Evolutionary conservation across 371 early-diverging fungal genomes (phyloP).

Genomic region (Umbelopsis sp.): DNA sequence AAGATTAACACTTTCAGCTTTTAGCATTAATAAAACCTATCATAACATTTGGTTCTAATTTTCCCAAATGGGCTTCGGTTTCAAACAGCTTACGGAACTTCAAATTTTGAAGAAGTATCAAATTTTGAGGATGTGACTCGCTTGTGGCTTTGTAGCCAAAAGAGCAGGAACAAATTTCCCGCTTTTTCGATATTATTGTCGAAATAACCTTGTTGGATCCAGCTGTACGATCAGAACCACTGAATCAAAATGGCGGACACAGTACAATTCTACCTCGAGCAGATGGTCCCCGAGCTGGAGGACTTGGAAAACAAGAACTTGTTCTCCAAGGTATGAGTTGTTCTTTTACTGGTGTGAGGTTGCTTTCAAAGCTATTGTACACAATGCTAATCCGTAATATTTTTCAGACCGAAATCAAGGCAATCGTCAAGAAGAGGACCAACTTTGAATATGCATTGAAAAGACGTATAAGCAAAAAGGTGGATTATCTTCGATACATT

Average conservation of each 20-base stretch:
- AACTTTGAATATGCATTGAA: slow-evolving; percentile 87
- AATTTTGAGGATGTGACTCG: slow-evolving; percentile 8
- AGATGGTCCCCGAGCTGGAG: slow-evolving; percentile 92
- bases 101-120: not conserved
- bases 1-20: too few relatives aligned
- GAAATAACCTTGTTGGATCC: slow-evolving; percentile 1
- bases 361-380: not conserved
- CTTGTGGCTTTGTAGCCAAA: slow-evolving; percentile 14
- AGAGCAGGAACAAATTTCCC: slow-evolving; percentile 18
- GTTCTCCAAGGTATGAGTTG: slow-evolving; percentile 68
- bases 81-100: too few relatives aligned
- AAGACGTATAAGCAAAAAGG: slow-evolving; percentile 72
- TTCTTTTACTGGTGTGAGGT: not conserved
- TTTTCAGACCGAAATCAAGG: slow-evolving; percentile 76
- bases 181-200: slow-evolving; percentile 6
- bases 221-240: slow-evolving; percentile 10
- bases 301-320: slow-evolving; percentile 81
- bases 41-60: too few relatives aligned
- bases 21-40: too few relatives aligned
- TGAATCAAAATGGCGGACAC: slow-evolving; percentile 77
- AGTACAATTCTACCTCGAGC: slow-evolving; percentile 89
- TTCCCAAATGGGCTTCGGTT: too few relatives aligned
- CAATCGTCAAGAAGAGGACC: slow-evolving; percentile 87
- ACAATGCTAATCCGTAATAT: not conserved
- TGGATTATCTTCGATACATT: slow-evolving; percentile 88